Evolutionary conservation across 495 filamentous ascomycete genomes (phyloP).

Genomic region (Durotheca rogersii): DNA sequence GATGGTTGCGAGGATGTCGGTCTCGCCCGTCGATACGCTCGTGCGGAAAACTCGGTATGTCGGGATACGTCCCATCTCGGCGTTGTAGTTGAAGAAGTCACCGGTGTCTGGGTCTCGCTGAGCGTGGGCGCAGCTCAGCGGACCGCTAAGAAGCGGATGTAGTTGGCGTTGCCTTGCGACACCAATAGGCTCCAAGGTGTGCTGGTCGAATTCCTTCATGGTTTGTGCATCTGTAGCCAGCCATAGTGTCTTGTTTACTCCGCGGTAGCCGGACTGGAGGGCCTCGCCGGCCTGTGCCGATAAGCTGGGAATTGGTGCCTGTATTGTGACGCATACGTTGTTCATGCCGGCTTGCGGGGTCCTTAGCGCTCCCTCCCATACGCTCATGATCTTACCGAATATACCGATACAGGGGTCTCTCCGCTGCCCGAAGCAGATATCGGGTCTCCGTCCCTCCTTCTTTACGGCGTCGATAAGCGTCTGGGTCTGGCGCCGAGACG

Average conservation of each 20-base stretch:
- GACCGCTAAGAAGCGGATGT: conserved; percentile 66
- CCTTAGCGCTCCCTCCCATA: conserved; percentile 40
- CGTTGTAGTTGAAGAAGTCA: conserved; percentile 78
- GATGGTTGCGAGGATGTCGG: conserved; percentile 70
- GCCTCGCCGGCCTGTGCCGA: conserved; percentile 9
- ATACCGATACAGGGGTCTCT: conserved; percentile 67
- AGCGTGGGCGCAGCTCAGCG: conserved; percentile 64
- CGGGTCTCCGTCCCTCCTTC: conserved; percentile 48
- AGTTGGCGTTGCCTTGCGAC: conserved; percentile 56
- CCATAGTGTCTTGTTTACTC: conserved; percentile 52
- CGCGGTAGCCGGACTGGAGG: conserved; percentile 23
- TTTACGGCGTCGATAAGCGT: conserved; percentile 55
- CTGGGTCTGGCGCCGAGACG: conserved; percentile 66
- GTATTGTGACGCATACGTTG: conserved; percentile 64
- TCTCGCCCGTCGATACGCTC: conserved; percentile 59
- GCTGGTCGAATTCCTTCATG: conserved; percentile 63
- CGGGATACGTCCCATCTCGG: conserved; percentile 44
- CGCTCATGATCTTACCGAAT: conserved; percentile 65
- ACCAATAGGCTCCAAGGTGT: conserved; percentile 69
- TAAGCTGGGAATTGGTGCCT: conserved; percentile 57
- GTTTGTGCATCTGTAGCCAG: conserved; percentile 59
- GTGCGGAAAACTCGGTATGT: conserved; percentile 66
- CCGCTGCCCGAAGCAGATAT: conserved; percentile 61
- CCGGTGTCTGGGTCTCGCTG: conserved; percentile 69
- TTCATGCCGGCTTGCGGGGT: conserved; percentile 28